Conservation (phyloP, 257 asterid species). For the Solanum pinnatisectum region DNA sequence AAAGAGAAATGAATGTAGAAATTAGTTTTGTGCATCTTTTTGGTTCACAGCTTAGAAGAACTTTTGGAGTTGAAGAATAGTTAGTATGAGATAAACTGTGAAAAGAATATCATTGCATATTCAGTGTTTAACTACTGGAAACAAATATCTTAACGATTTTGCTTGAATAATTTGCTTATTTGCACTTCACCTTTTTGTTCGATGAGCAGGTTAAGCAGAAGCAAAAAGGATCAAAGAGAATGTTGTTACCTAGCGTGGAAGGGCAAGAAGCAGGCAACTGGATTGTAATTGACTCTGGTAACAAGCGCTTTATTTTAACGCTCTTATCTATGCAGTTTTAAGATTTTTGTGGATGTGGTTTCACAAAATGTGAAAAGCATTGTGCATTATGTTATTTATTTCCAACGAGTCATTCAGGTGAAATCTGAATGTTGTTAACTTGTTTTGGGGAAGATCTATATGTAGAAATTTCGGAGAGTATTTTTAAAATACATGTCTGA, state of each 20-base stretch:
- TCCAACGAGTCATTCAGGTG: not conserved
- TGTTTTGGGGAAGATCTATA: not conserved
- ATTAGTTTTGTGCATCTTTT: not conserved
- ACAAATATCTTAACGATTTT: not conserved
- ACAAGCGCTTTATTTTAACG: not conserved
- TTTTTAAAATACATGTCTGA: not conserved
- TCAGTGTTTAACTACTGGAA: not conserved
- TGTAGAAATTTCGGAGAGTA: not conserved
- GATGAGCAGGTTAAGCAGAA: constrained; percentile 77
- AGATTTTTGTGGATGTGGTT: not conserved
- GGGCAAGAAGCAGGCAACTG: constrained; percentile 93
- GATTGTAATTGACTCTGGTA: constrained; percentile 94
- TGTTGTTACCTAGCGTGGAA: constrained; percentile 80
- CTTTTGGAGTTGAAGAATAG: not conserved
- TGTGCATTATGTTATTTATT: not conserved
- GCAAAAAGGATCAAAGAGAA: constrained; percentile 82
- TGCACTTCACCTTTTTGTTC: constrained; percentile 2
- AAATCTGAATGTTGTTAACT: not conserved
- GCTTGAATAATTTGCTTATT: not conserved
- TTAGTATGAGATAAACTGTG: not conserved
- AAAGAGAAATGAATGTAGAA: not conserved
- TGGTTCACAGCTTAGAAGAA: not conserved
- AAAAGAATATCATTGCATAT: not conserved
- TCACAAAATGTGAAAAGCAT: not conserved
- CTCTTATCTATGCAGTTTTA: not conserved